Conservation (phyloP, 2,329 filamentous ascomycete genomes). For the Parafenestella ontariensis region DNA sequence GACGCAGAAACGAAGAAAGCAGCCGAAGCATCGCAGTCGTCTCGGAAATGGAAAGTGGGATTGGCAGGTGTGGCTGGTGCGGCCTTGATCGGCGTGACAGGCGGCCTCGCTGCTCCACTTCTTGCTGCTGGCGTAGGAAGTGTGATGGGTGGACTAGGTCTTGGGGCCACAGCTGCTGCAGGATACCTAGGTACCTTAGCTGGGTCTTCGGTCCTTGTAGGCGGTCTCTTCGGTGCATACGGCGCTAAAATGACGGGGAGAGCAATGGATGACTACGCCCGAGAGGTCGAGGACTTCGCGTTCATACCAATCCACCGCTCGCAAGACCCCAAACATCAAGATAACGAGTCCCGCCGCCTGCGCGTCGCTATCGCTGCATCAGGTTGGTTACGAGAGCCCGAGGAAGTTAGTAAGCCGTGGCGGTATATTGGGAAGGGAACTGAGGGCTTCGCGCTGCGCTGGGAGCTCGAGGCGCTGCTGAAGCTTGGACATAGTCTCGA, state of each 20-base stretch:
- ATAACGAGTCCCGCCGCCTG: slow-evolving; percentile 60
- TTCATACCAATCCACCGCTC: slow-evolving; percentile 71
- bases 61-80: slow-evolving; percentile 88
- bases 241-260: slow-evolving; percentile 81
- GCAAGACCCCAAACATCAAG: slow-evolving; percentile 57
- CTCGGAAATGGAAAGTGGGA: slow-evolving; percentile 80
- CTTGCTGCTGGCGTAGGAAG: slow-evolving; percentile 80
- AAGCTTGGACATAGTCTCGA: slow-evolving; percentile 81
- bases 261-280: slow-evolving; percentile 87
- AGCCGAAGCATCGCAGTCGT: slow-evolving; percentile 69
- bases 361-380: slow-evolving; percentile 83
- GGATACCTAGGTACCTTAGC: slow-evolving; percentile 81
- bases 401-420: slow-evolving; percentile 81
- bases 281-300: slow-evolving; percentile 87
- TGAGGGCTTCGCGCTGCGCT: slow-evolving; percentile 84
- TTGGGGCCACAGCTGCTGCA: slow-evolving; percentile 76
- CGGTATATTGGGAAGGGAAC: slow-evolving; percentile 72
- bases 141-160: slow-evolving; percentile 76
- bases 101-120: slow-evolving; percentile 78
- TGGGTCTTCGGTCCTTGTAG: slow-evolving; percentile 79
- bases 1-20: slow-evolving; percentile 79
- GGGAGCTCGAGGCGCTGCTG: slow-evolving; percentile 78
- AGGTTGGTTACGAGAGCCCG: slow-evolving; percentile 78
- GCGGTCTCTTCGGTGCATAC: slow-evolving; percentile 90
- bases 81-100: slow-evolving; percentile 82